A percentile compares a stretch with the other conserved stretches of the same genome.
Evolutionary conservation across 352 stramenopile genomes (phyloP).

Genomic region (Globisporangium apiculatum): DNA sequence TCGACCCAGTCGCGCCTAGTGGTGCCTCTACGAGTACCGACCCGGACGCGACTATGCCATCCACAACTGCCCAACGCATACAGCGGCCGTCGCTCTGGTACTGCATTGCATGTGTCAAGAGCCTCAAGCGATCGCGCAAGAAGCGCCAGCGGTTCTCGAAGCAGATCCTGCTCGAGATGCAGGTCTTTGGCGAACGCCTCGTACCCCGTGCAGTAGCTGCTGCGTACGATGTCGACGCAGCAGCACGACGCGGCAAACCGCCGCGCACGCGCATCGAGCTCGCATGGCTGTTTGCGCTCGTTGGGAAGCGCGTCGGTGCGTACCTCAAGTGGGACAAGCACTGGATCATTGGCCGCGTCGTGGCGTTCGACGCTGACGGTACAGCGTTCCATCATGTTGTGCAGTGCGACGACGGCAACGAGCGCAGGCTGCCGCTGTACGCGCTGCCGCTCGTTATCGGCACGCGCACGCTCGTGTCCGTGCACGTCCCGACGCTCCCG

Average conservation of each 20-base stretch:
- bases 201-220: slow-evolving; percentile 52
- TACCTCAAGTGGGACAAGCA: slow-evolving; percentile 73
- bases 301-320: slow-evolving; percentile 61
- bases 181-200: slow-evolving; percentile 63
- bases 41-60: no score
- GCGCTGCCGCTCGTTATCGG: slow-evolving; percentile 62
- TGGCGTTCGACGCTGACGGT: slow-evolving; percentile 48
- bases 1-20: slow-evolving; percentile 29
- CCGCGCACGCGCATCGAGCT: slow-evolving; percentile 41
- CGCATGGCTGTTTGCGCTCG: slow-evolving; percentile 43
- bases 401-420: slow-evolving; percentile 61
- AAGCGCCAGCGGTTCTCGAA: slow-evolving; percentile 76
- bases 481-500: slow-evolving; percentile 48
- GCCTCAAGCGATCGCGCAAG: slow-evolving; percentile 72
- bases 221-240: slow-evolving; percentile 37
- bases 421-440: slow-evolving; percentile 57
- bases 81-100: slow-evolving; percentile 63
- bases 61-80: slow-evolving; percentile 10
- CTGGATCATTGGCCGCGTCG: slow-evolving; percentile 65
- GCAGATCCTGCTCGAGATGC: slow-evolving; percentile 83
- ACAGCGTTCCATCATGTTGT: slow-evolving; percentile 50
- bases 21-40: no score
- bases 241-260: slow-evolving; percentile 35
- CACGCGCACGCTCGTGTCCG: slow-evolving; percentile 56
- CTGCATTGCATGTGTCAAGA: slow-evolving; percentile 50